Evolutionary conservation across 306 rosid genomes (phyloP), one percentile per base, ranked within the genome.

Genomic region (Quercus dentata): DNA sequence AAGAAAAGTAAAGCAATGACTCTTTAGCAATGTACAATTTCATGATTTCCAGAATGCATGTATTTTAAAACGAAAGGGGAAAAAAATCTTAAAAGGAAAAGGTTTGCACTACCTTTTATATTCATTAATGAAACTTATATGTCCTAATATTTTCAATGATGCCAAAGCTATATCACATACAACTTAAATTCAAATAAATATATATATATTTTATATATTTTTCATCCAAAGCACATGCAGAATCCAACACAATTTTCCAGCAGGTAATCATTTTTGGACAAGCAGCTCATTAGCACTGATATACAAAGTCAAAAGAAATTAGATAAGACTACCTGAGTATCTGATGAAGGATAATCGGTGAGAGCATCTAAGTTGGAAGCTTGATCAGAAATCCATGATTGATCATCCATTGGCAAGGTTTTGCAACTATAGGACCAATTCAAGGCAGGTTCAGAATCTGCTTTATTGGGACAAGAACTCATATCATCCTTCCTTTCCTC

Each of bases 301-400:
- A 82, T 78, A 80, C 23, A 41, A 56, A 75, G 41, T 70, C 44
- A 21, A 81, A 86, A 74, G 49, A 78, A 71, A 73, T 20, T 28
- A 74, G 73, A 62, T 61, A 54, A 72, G 10, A 62, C 71, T 84
- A 93, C 99, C 97, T 90, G 93, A 73, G 86, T 89, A 80, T 81
- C 88, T 41, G 88, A 82, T 56, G 93, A 85, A 2, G 79, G 30
- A 74, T 18, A 79, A 56, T 87, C 80, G 75, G 84, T 71, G 58
- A 71, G 69, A 4, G 35, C 30, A 7, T 85, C 92, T 73, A 85
- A 82, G 58, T 79, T 51, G 71, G 89, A 79, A 67, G 44, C 83
- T 83, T 82, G 91, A 85, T 87, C 91, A 79, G 79, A 74, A 64
- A 52, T 33, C 89, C 86, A 87, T 38, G 88, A 85, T 74, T 70